Conservation (phyloP, 805 yeast species). For the Ogataea trehaloabstinens region DNA sequence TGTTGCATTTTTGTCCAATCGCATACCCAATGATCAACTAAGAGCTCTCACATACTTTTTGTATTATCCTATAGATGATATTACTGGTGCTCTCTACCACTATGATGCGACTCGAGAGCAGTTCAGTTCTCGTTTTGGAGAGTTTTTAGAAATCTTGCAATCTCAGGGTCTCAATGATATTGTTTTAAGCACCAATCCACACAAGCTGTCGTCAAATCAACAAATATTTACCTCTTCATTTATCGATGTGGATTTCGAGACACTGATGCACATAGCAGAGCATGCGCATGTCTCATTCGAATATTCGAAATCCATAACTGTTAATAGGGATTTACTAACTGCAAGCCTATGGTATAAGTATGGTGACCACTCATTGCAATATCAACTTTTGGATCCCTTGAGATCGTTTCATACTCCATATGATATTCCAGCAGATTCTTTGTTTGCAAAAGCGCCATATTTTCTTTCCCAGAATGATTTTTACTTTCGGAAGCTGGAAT, state of each 20-base stretch:
- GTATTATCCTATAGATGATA: slow-evolving; percentile 42
- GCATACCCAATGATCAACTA: background rate
- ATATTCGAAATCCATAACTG: slow-evolving; percentile 6
- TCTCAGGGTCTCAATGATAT: slow-evolving; percentile 1
- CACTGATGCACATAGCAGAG: slow-evolving; percentile 3
- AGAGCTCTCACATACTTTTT: slow-evolving; percentile 25
- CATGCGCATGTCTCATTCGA: slow-evolving; percentile 1
- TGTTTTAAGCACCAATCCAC: slow-evolving; percentile 6
- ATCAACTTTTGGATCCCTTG: background rate
- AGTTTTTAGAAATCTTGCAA: background rate
- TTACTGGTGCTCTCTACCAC: slow-evolving; percentile 28
- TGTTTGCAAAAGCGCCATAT: slow-evolving; percentile 1
- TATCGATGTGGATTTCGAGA: slow-evolving; percentile 1
- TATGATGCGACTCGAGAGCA: background rate
- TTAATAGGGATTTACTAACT: slow-evolving; percentile 11
- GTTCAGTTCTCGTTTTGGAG: background rate
- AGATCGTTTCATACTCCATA: background rate
- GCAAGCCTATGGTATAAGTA: slow-evolving; percentile 18
- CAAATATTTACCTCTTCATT: slow-evolving; percentile 3
- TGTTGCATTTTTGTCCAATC: slow-evolving; percentile 9
- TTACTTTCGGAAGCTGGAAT: background rate
- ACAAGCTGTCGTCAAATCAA: slow-evolving; percentile 2
- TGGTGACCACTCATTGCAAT: slow-evolving; percentile 2
- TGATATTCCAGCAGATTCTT: background rate
- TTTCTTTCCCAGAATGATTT: slow-evolving; percentile 11